These are phyloP conservation scores for Colletotrichum aenigma DNA, from an alignment of 2,329 filamentous ascomycete genomes.

Conservation along the genomic window DNA sequence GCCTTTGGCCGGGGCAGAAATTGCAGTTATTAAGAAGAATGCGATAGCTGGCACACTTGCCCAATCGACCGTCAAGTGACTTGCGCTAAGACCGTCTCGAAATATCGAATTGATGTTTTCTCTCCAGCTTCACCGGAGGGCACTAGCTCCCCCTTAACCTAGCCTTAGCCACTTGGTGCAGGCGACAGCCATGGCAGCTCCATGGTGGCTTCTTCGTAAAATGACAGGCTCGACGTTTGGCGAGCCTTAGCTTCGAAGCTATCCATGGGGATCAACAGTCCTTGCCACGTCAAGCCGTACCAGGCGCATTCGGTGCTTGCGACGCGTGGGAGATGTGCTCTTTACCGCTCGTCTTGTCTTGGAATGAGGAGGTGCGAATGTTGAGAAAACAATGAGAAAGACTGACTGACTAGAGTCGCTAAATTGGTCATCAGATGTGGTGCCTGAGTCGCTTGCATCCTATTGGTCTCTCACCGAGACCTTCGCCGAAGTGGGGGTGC, in stretches of 20 bases:
- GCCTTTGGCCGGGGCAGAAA: not conserved
- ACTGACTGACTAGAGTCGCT: not conserved
- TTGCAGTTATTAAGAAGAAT: not conserved
- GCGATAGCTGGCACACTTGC: not conserved
- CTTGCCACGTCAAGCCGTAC: conserved; percentile 17
- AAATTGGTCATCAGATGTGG: not conserved
- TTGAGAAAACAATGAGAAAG: not conserved
- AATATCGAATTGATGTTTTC: not conserved
- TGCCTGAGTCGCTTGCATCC: not conserved
- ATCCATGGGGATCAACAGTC: not conserved
- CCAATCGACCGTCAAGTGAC: conserved; percentile 9
- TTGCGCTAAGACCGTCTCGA: not conserved
- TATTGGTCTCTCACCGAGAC: not conserved
- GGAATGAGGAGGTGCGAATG: not conserved
- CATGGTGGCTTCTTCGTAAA: not conserved
- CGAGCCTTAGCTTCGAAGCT: not conserved
- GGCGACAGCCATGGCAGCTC: conserved; percentile 3
- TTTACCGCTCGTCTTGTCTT: not conserved
- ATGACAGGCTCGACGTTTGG: not conserved
- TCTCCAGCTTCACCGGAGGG: not conserved
- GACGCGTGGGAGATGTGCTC: not conserved
- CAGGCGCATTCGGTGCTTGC: not conserved
- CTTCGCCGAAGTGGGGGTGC: not conserved
- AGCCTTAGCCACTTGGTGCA: not conserved
- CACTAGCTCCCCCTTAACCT: conserved; percentile 4